Evolutionary conservation across 768 basidiomycete genomes (phyloP).

Genomic region (Sporobolomyces pararoseus): DNA sequence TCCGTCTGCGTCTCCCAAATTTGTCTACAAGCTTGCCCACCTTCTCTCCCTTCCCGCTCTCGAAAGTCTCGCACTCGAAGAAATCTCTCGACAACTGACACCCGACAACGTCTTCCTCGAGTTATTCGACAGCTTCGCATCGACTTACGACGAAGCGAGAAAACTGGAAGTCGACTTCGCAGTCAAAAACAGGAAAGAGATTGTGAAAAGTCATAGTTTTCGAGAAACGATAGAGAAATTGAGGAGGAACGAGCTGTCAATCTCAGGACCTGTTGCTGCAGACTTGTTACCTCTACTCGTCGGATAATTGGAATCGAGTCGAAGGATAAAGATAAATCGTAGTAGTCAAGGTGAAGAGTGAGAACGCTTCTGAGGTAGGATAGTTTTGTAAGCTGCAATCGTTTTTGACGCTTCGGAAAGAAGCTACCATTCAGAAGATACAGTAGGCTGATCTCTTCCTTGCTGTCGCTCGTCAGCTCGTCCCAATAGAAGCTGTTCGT

Average conservation of each 20-base stretch:
- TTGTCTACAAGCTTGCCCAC: constrained; percentile 19
- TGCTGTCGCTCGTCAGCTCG: too few species aligned
- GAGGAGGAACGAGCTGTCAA: not conserved
- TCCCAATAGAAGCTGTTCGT: too few species aligned
- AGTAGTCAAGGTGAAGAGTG: not conserved
- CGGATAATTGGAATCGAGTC: not conserved
- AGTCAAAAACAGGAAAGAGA: not conserved
- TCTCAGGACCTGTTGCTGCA: not conserved
- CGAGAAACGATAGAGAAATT: not conserved
- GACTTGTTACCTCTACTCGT: not conserved
- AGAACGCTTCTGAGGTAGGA: too few species aligned
- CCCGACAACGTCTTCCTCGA: constrained; percentile 4
- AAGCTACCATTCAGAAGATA: too few species aligned
- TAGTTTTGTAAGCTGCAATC: too few species aligned
- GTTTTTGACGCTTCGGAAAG: too few species aligned
- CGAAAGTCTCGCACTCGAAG: constrained; percentile 8
- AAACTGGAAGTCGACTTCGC: not conserved
- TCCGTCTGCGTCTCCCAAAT: constrained; percentile 20
- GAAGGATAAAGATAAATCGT: not conserved
- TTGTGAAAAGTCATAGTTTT: not conserved
- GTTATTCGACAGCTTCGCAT: not conserved
- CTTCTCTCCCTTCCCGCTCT: constrained; percentile 9
- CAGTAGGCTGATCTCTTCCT: too few species aligned
- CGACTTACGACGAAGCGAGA: not conserved
- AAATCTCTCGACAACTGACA: constrained; percentile 3